These are phyloP conservation scores for Chaetomium olivaceum DNA, from an alignment of 2,329 filamentous ascomycete species.

Conservation along the genomic window DNA sequence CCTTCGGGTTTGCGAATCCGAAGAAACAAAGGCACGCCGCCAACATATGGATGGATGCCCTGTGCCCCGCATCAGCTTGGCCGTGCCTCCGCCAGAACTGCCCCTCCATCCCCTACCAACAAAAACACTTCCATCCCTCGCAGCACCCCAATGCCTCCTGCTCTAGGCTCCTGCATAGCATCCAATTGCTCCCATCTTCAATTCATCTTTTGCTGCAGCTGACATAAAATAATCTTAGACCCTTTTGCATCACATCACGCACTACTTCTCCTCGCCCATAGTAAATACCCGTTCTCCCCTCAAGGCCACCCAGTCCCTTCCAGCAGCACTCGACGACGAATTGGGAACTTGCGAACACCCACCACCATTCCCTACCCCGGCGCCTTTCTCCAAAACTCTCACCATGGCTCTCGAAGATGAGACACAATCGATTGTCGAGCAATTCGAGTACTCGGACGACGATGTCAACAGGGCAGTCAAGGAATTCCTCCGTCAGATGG, in stretches of 20 bases:
- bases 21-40: neutral
- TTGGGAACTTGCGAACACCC: constrained; percentile 54
- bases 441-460: constrained; percentile 81
- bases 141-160: neutral
- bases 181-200: neutral
- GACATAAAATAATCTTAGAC: constrained; percentile 36
- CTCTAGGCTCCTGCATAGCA: neutral
- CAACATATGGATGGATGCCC: neutral
- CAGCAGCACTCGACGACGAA: constrained; percentile 38
- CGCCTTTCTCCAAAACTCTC: constrained; percentile 56
- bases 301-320: constrained; percentile 45
- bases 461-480: constrained; percentile 77
- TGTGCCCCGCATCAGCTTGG: constrained; percentile 7
- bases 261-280: constrained; percentile 36
- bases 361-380: constrained; percentile 54
- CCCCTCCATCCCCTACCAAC: constrained; percentile 15
- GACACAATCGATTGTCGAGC: constrained; percentile 74
- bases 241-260: constrained; percentile 44
- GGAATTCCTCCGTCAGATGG: constrained; percentile 86
- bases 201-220: neutral
- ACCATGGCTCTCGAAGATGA: constrained; percentile 67
- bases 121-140: neutral
- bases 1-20: neutral
- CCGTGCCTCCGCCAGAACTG: constrained; percentile 1
- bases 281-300: constrained; percentile 36